Percentiles rank a stretch among this genome's conserved stretches.
These are phyloP conservation scores for Stenogyne calaminthoides DNA, from an alignment of 305 asterid genomes.

Conservation along the genomic window DNA sequence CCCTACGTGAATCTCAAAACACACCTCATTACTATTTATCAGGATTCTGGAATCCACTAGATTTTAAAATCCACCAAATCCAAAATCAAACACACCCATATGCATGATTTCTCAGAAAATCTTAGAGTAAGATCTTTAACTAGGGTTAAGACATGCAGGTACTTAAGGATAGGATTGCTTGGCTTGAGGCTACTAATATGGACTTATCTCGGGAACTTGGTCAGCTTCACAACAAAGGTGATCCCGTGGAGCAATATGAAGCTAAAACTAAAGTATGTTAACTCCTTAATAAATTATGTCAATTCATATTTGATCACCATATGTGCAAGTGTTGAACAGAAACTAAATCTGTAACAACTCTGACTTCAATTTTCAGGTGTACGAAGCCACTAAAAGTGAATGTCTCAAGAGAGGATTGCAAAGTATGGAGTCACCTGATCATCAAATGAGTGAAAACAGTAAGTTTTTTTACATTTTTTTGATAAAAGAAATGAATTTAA, in stretches of 20 bases:
- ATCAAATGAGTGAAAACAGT: constrained; percentile 85
- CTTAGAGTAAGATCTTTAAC: constrained; percentile 21
- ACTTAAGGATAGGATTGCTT: constrained; percentile 73
- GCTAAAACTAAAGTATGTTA: constrained; percentile 55
- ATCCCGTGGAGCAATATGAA: constrained; percentile 57
- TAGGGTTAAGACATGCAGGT: constrained; percentile 49
- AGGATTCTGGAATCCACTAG: too few relatives aligned
- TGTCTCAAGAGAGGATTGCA: constrained; percentile 88
- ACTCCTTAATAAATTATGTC: not conserved
- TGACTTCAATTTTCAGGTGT: constrained; percentile 45
- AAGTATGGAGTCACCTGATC: constrained; percentile 83
- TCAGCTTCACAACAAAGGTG: constrained; percentile 59
- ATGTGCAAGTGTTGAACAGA: not conserved
- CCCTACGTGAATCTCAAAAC: too few relatives aligned
- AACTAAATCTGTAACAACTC: constrained; percentile 19
- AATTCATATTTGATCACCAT: not conserved
- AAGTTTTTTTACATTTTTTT: constrained; percentile 22
- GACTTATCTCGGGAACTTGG: constrained; percentile 76
- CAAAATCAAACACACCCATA: too few relatives aligned
- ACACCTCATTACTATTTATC: too few relatives aligned
- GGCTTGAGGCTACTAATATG: constrained; percentile 90
- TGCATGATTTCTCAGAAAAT: not conserved
- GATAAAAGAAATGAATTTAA: not conserved
- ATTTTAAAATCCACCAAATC: too few relatives aligned
- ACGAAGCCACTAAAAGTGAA: constrained; percentile 60